phyloP scores from a whole-genome alignment of 2,329 filamentous ascomycete genomes.

The Penicillium olsonii region DNA sequence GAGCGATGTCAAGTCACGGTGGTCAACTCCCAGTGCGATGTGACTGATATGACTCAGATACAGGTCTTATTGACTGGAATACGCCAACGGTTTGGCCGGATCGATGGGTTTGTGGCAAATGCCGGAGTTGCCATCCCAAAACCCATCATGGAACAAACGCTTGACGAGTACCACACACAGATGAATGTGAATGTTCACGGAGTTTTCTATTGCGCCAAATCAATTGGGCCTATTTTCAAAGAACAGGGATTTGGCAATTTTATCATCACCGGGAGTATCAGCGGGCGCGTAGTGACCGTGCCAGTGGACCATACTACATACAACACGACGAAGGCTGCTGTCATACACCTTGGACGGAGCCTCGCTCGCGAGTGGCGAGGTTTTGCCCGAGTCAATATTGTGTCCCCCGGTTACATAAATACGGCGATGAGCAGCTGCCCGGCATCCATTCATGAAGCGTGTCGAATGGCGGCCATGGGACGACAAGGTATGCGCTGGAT shows the following conservation, averaged over 20 bases:
- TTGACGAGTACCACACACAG: slow-evolving; percentile 64
- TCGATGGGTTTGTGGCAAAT: slow-evolving; percentile 74
- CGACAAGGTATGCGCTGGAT: no score
- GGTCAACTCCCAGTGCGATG: no score
- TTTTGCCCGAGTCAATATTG: slow-evolving; percentile 55
- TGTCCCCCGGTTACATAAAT: slow-evolving; percentile 48
- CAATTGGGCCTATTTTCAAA: slow-evolving; percentile 65
- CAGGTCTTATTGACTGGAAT: no score
- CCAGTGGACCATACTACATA: slow-evolving; percentile 74
- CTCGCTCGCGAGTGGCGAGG: slow-evolving; percentile 80
- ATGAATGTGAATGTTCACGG: slow-evolving; percentile 69
- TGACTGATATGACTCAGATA: no score
- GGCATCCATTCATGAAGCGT: slow-evolving; percentile 52
- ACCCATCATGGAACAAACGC: slow-evolving; percentile 58
- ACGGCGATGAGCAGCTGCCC: slow-evolving; percentile 56
- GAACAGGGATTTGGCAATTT: slow-evolving; percentile 67
- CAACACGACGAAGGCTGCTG: slow-evolving; percentile 80
- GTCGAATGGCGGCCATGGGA: no score
- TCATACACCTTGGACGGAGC: slow-evolving; percentile 76
- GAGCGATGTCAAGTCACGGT: no score
- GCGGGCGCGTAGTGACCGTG: slow-evolving; percentile 69
- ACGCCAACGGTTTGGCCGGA: slow-evolving; percentile 49
- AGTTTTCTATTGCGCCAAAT: slow-evolving; percentile 70
- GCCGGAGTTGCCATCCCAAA: slow-evolving; percentile 67
- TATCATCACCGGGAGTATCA: slow-evolving; percentile 71